Percentiles rank a stretch among this genome's conserved stretches.
These are phyloP conservation scores for Entrophospora sp. DNA, from an alignment of 192 early-diverging fungal species.

Conservation along the genomic window DNA sequence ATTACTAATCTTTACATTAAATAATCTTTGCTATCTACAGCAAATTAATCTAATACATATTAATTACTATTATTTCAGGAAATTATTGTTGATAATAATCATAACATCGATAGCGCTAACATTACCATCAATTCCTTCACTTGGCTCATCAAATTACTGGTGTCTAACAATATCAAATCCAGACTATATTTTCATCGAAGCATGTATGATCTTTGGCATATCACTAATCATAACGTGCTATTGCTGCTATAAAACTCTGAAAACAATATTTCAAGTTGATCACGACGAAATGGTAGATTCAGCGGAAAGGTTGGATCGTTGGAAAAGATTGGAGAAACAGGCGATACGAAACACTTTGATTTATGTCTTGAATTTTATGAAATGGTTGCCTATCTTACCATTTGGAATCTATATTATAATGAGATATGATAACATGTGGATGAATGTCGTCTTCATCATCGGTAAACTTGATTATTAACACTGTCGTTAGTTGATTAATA, in stretches of 20 bases:
- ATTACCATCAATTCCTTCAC: background rate
- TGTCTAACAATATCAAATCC: background rate
- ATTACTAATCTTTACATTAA: no score
- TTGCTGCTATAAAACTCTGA: background rate
- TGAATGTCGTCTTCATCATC: background rate
- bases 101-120: background rate
- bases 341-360: background rate
- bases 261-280: background rate
- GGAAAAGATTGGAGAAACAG: background rate
- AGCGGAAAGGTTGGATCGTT: background rate
- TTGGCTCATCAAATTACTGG: background rate
- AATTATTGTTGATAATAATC: background rate
- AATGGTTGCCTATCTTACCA: background rate
- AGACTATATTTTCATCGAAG: background rate
- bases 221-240: background rate
- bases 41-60: background rate
- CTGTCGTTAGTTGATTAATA: no score
- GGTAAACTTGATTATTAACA: no score
- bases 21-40: no score
- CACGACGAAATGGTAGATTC: background rate
- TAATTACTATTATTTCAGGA: background rate
- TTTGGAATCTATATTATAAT: background rate
- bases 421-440: background rate
- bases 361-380: constrained; percentile 2
- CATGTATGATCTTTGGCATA: background rate